Evolutionary conservation across 2,329 filamentous ascomycete genomes (phyloP).

Genomic region (Ceratocystis huliohia): DNA sequence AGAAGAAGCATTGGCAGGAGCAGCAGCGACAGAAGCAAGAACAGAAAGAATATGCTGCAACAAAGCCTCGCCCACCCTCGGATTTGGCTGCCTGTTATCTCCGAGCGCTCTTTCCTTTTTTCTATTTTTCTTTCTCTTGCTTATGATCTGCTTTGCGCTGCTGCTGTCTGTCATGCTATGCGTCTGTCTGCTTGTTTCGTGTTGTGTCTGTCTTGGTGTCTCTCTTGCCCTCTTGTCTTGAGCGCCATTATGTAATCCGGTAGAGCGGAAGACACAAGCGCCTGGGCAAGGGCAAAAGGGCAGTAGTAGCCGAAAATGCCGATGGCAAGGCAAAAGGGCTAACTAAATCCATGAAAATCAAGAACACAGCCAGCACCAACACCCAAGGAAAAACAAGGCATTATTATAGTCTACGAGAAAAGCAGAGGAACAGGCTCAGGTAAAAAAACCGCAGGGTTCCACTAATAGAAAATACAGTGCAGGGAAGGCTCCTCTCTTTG

Average conservation of each 20-base stretch:
- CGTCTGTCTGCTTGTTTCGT: not conserved
- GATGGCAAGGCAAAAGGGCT: constrained; percentile 16
- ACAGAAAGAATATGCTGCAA: not conserved
- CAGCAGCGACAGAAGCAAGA: not conserved
- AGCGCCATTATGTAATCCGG: constrained; percentile 18
- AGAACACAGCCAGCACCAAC: not conserved
- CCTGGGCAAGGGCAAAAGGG: constrained; percentile 9
- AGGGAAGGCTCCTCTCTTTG: not conserved
- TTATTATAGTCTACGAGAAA: too few species aligned
- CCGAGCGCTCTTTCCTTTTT: not conserved
- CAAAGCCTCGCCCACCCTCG: not conserved
- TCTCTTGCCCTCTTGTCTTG: not conserved
- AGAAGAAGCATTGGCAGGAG: not conserved
- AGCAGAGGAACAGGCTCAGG: not conserved
- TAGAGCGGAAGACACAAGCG: constrained; percentile 19
- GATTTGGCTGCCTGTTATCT: not conserved
- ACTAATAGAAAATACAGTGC: not conserved
- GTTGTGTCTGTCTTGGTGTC: not conserved
- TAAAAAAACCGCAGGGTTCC: not conserved
- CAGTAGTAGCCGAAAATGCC: constrained; percentile 21
- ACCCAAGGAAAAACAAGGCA: not conserved
- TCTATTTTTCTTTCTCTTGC: not conserved
- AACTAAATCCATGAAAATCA: constrained; percentile 9
- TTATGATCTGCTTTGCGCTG: not conserved
- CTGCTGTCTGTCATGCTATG: not conserved